Percentiles rank a stretch among this genome's conserved stretches.
These are phyloP conservation scores for Gossypium stocksii DNA, from an alignment of 345 rosid species.

Conservation along the genomic window DNA sequence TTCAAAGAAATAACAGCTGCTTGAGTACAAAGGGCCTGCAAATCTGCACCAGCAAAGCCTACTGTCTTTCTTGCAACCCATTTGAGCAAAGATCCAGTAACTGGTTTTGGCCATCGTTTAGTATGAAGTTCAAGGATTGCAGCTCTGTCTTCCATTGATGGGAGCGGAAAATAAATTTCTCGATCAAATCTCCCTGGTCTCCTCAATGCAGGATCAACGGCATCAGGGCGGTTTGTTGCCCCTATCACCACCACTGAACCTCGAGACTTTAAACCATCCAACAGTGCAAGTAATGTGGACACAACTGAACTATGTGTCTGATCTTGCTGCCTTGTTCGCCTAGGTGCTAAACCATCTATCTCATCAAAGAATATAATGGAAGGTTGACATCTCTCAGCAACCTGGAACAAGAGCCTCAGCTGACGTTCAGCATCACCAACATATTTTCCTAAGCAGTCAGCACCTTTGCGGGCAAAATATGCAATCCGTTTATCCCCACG, in stretches of 20 bases:
- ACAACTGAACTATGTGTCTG: constrained; percentile 99
- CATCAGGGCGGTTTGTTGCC: constrained; percentile 98
- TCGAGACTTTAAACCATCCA: constrained; percentile 95
- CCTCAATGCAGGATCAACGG: constrained; percentile 95
- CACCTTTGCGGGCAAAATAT: constrained; percentile 98
- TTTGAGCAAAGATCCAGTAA: constrained; percentile 67
- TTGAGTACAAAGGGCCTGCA: constrained; percentile 96
- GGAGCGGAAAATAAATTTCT: constrained; percentile 92
- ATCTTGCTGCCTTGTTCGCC: constrained; percentile 88
- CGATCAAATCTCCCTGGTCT: constrained; percentile 98
- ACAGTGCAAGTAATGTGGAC: constrained; percentile 86
- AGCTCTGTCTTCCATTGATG: constrained; percentile 78
- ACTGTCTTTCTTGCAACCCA: constrained; percentile 83
- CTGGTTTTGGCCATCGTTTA: constrained; percentile 86
- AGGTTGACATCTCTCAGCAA: constrained; percentile 96
- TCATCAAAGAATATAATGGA: constrained; percentile 96
- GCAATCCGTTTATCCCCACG: constrained; percentile 89
- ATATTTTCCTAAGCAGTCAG: constrained; percentile 97
- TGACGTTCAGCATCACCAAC: constrained; percentile 99
- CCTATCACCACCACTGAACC: constrained; percentile 99
- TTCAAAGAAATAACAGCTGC: constrained; percentile 86
- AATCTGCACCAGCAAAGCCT: constrained; percentile 98
- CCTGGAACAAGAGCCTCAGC: constrained; percentile 96
- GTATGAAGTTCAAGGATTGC: constrained; percentile 92
- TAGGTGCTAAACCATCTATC: constrained; percentile 95